Percentiles rank a stretch among this genome's conserved stretches.
These are phyloP conservation scores for Euphorbia peplus DNA, from an alignment of 345 rosid species.

Conservation along the genomic window DNA sequence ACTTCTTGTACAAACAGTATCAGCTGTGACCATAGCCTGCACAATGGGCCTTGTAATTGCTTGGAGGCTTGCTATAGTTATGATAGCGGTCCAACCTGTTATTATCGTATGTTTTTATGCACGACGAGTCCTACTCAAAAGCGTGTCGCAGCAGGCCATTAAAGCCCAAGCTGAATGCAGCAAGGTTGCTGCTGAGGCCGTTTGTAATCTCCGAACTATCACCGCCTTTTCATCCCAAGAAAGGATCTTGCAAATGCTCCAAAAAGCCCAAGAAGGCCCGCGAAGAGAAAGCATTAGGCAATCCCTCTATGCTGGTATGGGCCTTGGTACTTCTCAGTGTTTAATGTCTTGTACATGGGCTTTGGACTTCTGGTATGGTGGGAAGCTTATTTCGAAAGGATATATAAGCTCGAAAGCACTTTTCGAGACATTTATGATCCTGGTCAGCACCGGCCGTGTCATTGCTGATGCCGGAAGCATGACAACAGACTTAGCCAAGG, in stretches of 20 bases:
- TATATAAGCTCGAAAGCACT: slow-evolving; percentile 21
- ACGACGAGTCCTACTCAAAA: slow-evolving; percentile 20
- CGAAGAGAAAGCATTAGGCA: slow-evolving; percentile 29
- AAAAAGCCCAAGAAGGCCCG: slow-evolving; percentile 41
- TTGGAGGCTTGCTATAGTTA: slow-evolving; percentile 43
- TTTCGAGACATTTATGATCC: slow-evolving; percentile 28
- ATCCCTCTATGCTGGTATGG: slow-evolving; percentile 33
- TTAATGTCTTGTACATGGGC: slow-evolving; percentile 37
- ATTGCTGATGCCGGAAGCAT: slow-evolving; percentile 31
- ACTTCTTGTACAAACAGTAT: slow-evolving; percentile 35
- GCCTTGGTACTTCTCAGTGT: slow-evolving; percentile 40
- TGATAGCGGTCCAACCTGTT: slow-evolving; percentile 50
- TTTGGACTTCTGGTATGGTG: slow-evolving; percentile 32
- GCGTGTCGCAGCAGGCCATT: slow-evolving; percentile 25
- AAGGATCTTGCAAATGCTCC: slow-evolving; percentile 37
- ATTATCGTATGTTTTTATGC: slow-evolving; percentile 30
- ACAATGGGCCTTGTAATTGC: slow-evolving; percentile 49
- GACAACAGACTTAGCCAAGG: slow-evolving; percentile 29
- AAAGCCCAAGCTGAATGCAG: slow-evolving; percentile 28
- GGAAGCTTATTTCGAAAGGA: slow-evolving; percentile 24
- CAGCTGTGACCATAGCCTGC: slow-evolving; percentile 39
- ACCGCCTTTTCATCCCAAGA: slow-evolving; percentile 44
- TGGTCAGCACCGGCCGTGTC: slow-evolving; percentile 30
- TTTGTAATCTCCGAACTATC: slow-evolving; percentile 39
- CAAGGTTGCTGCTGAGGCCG: slow-evolving; percentile 32